Conservation (phyloP, 2,329 filamentous ascomycete species). For the Phialocephala sp. region DNA sequence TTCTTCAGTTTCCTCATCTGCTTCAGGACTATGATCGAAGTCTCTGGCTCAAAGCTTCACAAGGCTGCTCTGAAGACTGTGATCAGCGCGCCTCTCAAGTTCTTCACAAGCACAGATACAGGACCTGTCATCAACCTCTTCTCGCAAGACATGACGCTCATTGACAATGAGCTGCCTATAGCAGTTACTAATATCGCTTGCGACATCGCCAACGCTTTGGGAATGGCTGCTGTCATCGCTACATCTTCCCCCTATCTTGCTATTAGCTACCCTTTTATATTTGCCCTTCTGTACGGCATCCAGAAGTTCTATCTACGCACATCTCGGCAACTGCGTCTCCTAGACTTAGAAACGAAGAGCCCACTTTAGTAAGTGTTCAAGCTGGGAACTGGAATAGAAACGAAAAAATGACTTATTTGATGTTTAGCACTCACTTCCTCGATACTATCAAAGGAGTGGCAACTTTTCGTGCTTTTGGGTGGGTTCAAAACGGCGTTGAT, state of each 20-base stretch:
- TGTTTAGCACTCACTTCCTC: slow-evolving; percentile 46
- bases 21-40: slow-evolving; percentile 27
- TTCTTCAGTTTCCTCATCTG: slow-evolving; percentile 33
- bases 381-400: background rate
- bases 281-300: slow-evolving; percentile 20
- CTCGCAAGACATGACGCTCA: slow-evolving; percentile 36
- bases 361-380: slow-evolving; percentile 46
- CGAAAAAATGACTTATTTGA: background rate
- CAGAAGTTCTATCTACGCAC: slow-evolving; percentile 54
- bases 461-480: slow-evolving; percentile 54
- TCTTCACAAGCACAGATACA: slow-evolving; percentile 31
- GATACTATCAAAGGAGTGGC: slow-evolving; percentile 51
- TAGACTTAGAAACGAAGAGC: slow-evolving; percentile 51
- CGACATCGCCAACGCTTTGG: slow-evolving; percentile 4
- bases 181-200: slow-evolving; percentile 19
- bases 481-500: slow-evolving; percentile 37
- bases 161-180: slow-evolving; percentile 38
- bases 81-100: slow-evolving; percentile 27
- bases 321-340: slow-evolving; percentile 52
- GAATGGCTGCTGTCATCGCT: slow-evolving; percentile 18
- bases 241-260: slow-evolving; percentile 3
- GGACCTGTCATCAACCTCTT: slow-evolving; percentile 35
- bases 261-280: slow-evolving; percentile 23
- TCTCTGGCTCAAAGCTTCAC: slow-evolving; percentile 37
- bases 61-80: slow-evolving; percentile 31